These are phyloP conservation scores for Jaminaea rosea DNA, from an alignment of 1,284 basidiomycete genomes.

Conservation along the genomic window DNA sequence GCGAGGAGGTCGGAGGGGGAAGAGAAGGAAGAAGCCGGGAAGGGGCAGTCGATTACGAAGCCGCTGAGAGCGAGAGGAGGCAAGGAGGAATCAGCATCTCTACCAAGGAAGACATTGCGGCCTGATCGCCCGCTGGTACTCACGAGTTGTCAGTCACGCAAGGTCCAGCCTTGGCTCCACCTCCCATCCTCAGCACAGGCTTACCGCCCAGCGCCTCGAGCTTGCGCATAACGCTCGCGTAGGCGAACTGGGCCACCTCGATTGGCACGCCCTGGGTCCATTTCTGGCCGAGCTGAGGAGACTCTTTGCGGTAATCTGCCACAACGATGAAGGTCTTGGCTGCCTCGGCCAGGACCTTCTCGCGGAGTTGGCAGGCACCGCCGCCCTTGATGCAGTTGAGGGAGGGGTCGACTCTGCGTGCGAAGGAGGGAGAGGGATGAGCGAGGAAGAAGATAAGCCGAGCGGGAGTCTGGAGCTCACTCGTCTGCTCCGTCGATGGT, in stretches of 20 bases:
- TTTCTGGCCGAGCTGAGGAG: constrained; percentile 68
- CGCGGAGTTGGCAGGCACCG: constrained; percentile 89
- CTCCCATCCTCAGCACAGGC: constrained; percentile 34
- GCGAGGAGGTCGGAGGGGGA: constrained; percentile 29
- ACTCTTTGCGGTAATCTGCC: constrained; percentile 86
- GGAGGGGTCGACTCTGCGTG: constrained; percentile 65
- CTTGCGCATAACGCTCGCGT: constrained; percentile 58
- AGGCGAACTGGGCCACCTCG: constrained; percentile 93
- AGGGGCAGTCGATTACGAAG: constrained; percentile 43
- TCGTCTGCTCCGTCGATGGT: constrained; percentile 97
- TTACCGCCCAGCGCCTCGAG: constrained; percentile 34
- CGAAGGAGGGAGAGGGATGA: background rate
- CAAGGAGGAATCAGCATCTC: background rate
- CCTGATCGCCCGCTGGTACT: constrained; percentile 5
- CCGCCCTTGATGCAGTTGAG: constrained; percentile 97
- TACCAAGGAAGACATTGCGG: background rate
- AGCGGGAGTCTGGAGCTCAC: constrained; percentile 4
- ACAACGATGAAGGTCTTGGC: constrained; percentile 83
- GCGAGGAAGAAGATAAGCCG: background rate
- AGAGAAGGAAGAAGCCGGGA: constrained; percentile 32
- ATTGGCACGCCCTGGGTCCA: constrained; percentile 84
- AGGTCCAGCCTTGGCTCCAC: constrained; percentile 66
- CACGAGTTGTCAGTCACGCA: constrained; percentile 78
- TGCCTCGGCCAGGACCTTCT: constrained; percentile 90
- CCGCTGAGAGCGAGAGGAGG: constrained; percentile 10